Evolutionary conservation across 805 yeast genomes (phyloP).

Genomic region (Saccharomycopsis capsularis): DNA sequence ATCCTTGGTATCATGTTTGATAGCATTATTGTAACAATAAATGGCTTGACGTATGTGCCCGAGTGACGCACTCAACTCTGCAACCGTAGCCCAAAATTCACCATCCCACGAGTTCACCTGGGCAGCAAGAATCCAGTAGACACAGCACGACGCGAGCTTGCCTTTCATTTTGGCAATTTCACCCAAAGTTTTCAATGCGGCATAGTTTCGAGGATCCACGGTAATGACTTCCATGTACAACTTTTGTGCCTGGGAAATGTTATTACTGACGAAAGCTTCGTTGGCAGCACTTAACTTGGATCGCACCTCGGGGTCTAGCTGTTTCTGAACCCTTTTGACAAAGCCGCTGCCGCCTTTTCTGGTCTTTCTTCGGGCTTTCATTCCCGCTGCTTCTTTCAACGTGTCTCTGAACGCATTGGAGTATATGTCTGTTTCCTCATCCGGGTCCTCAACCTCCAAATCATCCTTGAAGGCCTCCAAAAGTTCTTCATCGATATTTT

Average conservation of each 20-base stretch:
- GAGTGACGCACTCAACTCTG: constrained; percentile 53
- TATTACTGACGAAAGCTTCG: constrained; percentile 66
- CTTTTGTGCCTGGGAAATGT: constrained; percentile 51
- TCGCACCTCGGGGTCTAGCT: constrained; percentile 67
- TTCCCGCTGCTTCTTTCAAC: constrained; percentile 60
- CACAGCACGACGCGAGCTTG: constrained; percentile 62
- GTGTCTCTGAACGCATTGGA: constrained; percentile 44
- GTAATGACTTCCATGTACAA: constrained; percentile 64
- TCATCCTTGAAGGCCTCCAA: constrained; percentile 18
- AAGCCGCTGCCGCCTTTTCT: constrained; percentile 24
- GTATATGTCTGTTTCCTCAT: constrained; percentile 33
- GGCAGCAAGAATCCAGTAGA: constrained; percentile 78
- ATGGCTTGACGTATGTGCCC: constrained; percentile 72
- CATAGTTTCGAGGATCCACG: constrained; percentile 67
- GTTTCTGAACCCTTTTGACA: constrained; percentile 29
- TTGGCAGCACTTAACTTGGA: constrained; percentile 64
- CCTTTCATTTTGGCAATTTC: constrained; percentile 71
- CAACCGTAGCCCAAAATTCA: constrained; percentile 73
- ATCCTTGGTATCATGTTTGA: constrained; percentile 35
- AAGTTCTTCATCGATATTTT: constrained; percentile 31
- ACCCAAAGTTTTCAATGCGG: constrained; percentile 84
- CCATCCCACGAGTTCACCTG: constrained; percentile 69
- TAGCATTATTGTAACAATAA: constrained; percentile 66
- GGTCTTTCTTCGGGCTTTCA: constrained; percentile 32
- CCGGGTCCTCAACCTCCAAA: constrained; percentile 23